These are phyloP conservation scores for Venturia carpophila DNA, from an alignment of 2,329 filamentous ascomycete genomes.

Conservation along the genomic window DNA sequence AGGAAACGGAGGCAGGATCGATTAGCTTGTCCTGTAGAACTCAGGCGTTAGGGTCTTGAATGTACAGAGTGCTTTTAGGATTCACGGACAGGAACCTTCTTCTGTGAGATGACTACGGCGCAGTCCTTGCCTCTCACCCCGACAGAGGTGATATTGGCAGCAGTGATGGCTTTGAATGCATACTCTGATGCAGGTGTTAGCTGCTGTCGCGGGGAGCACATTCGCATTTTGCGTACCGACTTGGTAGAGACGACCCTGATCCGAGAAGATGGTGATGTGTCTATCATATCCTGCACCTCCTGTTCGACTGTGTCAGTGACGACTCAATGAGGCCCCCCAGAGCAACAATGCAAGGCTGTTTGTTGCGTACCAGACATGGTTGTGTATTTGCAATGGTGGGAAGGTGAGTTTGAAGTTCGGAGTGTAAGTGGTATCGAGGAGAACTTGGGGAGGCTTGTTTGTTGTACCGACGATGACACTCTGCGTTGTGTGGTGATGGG, in stretches of 20 bases:
- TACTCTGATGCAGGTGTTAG: constrained; percentile 61
- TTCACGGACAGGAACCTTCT: constrained; percentile 89
- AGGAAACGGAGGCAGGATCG: constrained; percentile 90
- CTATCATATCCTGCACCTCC: constrained; percentile 74
- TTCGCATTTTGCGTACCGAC: constrained; percentile 63
- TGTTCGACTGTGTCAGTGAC: background rate
- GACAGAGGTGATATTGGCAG: constrained; percentile 97
- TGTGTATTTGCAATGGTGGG: background rate
- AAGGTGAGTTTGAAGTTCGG: background rate
- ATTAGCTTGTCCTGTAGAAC: constrained; percentile 85
- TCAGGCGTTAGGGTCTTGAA: background rate
- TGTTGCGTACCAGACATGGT: constrained; percentile 13
- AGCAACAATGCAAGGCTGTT: background rate
- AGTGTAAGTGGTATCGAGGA: background rate
- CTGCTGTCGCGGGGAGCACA: constrained; percentile 7
- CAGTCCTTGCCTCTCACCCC: constrained; percentile 95
- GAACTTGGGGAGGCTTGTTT: background rate
- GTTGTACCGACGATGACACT: background rate
- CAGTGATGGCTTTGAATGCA: constrained; percentile 99
- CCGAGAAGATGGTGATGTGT: constrained; percentile 99
- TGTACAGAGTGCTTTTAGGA: background rate
- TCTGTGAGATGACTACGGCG: constrained; percentile 94
- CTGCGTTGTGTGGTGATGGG: background rate
- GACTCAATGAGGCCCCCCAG: background rate
- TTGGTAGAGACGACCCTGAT: constrained; percentile 98